Base-by-base conservation (phyloP, 768 basidiomycete species). In the Boletus coccyginus region DNA sequence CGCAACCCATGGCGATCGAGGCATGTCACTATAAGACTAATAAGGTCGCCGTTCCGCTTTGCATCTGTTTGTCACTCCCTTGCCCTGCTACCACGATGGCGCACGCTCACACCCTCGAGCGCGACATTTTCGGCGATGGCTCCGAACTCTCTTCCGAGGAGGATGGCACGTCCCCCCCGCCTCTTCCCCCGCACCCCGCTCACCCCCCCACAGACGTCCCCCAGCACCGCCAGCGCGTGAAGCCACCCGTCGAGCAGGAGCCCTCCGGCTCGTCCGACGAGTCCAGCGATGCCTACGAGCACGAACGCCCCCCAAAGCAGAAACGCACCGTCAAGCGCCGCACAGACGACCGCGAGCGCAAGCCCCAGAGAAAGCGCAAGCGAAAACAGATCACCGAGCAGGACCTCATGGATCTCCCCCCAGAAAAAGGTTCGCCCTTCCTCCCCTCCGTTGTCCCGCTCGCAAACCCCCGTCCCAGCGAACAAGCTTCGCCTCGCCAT, bases 401-500 rank as follows among this genome's bases (percentile, higher is more conserved):
- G 32, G 88, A 91, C 62, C 70, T 87, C 52, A 82, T 77, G 53
- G 83, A 87, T 54, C 77, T 90, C 31, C 84, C 87, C 3, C 88
- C 88, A 11, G 89, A 92, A 52, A 84, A 91, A 75, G 90, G 92
- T 90, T 56, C 50, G 75, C 72, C 27, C 29, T 32, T 5, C 31
- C 16, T 50, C 21, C 27, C 0, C 38, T 35, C 32, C 52, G 3
- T 6, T 13, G n/a, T 3, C 7, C 24, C 7, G 11, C 13, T 1
- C 45, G 38, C 29, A 35, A 60, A 46, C 47, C 51, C 55, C 27
- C 49, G 39, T 46, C 31, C 16, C 70, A 97, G 94, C 86, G 11
- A 86, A 78, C 60, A 90, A 90, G 74, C 72, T 85, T 42, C 84
- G 85, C 2, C 76, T 97, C 35, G 90, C 94, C 65, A 88, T 87